Evolutionary conservation across 495 filamentous ascomycete genomes (phyloP).

Genomic region (Penicillium ucsense): DNA sequence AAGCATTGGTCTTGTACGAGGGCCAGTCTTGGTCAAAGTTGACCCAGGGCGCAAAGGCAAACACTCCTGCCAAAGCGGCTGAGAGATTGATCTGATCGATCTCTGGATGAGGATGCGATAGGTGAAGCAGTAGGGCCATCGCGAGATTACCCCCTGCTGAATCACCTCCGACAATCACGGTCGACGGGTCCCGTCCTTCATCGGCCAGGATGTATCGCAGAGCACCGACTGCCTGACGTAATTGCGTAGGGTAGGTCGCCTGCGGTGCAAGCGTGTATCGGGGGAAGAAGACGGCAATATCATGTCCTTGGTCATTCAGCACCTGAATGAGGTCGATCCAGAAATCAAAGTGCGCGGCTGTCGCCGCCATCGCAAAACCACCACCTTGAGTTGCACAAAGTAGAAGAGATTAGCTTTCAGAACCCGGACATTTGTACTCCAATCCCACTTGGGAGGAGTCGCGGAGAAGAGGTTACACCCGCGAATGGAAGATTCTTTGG

Average conservation of each 20-base stretch:
- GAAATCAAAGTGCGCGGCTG: conserved; percentile 37
- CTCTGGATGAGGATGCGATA: conserved; percentile 49
- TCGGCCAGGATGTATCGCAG: conserved; percentile 43
- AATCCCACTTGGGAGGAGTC: too few relatives aligned
- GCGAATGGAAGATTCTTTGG: neutral
- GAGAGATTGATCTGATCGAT: conserved; percentile 25
- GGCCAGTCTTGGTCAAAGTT: conserved; percentile 33
- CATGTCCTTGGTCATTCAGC: conserved; percentile 33
- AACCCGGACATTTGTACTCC: neutral
- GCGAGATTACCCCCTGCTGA: conserved; percentile 55
- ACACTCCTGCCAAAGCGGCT: conserved; percentile 34
- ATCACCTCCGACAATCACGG: conserved; percentile 50
- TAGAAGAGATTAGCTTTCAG: neutral
- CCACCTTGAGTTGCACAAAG: conserved; percentile 32
- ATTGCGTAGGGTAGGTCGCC: conserved; percentile 46
- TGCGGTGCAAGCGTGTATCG: conserved; percentile 49
- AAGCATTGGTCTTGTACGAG: conserved; percentile 33
- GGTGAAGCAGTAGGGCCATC: conserved; percentile 44
- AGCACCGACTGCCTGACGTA: conserved; percentile 42
- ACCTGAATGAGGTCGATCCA: conserved; percentile 30
- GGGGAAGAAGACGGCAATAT: conserved; percentile 42
- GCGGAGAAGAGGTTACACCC: neutral
- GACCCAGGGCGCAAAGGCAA: conserved; percentile 49
- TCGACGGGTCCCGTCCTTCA: conserved; percentile 25
- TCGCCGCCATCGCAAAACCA: conserved; percentile 43